phyloP scores from a whole-genome alignment of 2,329 filamentous ascomycete genomes.

The Venturia asperata region DNA sequence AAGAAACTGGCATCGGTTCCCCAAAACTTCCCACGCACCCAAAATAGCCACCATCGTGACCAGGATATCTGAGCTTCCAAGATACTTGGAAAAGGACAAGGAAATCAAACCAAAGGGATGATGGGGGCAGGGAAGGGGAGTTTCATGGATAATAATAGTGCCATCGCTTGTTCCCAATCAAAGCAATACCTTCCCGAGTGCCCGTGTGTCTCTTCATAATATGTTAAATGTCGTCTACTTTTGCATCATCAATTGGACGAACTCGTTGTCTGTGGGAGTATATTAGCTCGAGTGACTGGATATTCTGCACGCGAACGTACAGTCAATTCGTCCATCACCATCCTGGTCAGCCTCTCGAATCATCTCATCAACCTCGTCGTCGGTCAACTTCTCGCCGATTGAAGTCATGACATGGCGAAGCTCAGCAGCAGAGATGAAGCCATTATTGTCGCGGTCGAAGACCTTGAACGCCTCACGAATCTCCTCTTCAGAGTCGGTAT shows the following conservation, averaged over 20 bases:
- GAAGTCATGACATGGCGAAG: constrained; percentile 57
- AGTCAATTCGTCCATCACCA: constrained; percentile 58
- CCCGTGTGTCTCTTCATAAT: neutral
- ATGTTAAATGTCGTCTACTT: constrained; percentile 33
- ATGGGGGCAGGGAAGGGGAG: neutral
- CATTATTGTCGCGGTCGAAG: constrained; percentile 59
- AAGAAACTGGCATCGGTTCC: neutral
- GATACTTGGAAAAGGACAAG: neutral
- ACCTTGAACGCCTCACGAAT: constrained; percentile 60
- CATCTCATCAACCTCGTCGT: constrained; percentile 59
- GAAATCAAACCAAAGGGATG: constrained; percentile 3
- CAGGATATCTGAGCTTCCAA: constrained; percentile 12
- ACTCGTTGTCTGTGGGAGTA: constrained; percentile 44
- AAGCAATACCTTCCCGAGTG: neutral
- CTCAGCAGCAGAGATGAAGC: constrained; percentile 57
- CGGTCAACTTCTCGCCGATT: constrained; percentile 57
- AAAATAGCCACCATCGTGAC: neutral
- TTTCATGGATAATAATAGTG: constrained; percentile 4
- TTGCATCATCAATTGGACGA: constrained; percentile 51
- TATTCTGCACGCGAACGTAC: constrained; percentile 34
- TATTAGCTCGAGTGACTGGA: neutral
- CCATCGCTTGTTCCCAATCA: neutral
- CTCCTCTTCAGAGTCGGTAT: constrained; percentile 56
- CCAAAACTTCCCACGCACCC: neutral
- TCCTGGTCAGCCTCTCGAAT: constrained; percentile 59